Evolutionary conservation across 2,329 filamentous ascomycete species (phyloP).

Genomic region (Claviceps africana): DNA sequence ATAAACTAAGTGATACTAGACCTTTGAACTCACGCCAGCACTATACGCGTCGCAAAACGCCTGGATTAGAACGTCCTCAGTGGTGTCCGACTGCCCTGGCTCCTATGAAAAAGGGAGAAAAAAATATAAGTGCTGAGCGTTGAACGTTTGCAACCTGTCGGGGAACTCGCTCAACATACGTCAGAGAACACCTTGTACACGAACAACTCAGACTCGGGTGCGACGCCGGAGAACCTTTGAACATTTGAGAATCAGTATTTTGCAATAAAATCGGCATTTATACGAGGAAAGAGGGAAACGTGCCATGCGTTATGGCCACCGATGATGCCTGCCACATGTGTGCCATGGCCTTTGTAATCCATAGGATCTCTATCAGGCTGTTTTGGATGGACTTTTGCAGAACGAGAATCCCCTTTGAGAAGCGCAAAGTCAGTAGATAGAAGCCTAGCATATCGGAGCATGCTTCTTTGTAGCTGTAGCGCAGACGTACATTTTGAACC

Average conservation of each 20-base stretch:
- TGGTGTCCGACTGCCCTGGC: conserved; percentile 9
- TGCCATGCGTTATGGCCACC: conserved; percentile 27
- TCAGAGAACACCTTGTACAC: conserved; percentile 30
- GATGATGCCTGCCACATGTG: conserved; percentile 31
- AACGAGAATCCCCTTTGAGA: conserved; percentile 4
- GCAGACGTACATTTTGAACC: conserved; percentile 17
- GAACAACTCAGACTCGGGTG: conserved; percentile 29
- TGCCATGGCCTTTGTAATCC: conserved; percentile 11
- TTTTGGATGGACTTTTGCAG: conserved; percentile 11
- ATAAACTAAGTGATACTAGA: background rate
- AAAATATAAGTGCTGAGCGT: conserved; percentile 5
- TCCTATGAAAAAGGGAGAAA: background rate
- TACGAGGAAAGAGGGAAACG: background rate
- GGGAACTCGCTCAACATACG: conserved; percentile 7
- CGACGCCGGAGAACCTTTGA: conserved; percentile 28
- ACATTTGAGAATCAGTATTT: background rate
- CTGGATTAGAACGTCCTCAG: conserved; percentile 22
- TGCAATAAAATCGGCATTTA: background rate
- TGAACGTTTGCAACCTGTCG: too few relatives aligned
- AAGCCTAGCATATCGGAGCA: background rate
- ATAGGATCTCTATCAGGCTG: conserved; percentile 17
- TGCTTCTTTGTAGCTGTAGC: background rate
- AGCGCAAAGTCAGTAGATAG: background rate
- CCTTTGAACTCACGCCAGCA: conserved; percentile 14
- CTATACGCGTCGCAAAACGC: conserved; percentile 23